phyloP scores from a whole-genome alignment of 164 flowering plant species.

The Echeveria elegans region DNA sequence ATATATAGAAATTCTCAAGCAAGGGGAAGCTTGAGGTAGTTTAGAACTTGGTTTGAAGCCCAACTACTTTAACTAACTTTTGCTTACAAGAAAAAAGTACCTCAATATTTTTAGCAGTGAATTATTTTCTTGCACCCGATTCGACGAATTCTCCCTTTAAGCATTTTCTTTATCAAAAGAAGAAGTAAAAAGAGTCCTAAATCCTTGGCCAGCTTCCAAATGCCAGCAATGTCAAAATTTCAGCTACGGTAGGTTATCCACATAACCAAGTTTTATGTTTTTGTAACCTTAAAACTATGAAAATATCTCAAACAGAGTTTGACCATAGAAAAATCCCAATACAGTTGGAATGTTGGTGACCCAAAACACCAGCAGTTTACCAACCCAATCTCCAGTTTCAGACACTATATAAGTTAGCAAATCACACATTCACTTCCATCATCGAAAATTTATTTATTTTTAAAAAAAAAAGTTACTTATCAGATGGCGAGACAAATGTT shows the following conservation, averaged over 20 bases:
- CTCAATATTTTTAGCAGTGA: too few relatives aligned
- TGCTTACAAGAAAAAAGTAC: background rate
- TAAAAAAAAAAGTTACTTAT: background rate
- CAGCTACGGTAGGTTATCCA: background rate
- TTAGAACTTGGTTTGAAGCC: conserved; percentile 46
- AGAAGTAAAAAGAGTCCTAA: background rate
- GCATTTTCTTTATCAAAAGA: too few relatives aligned
- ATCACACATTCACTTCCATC: background rate
- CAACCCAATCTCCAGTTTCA: background rate
- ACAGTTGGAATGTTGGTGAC: conserved; percentile 7
- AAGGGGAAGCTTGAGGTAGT: conserved; percentile 11
- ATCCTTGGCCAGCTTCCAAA: background rate
- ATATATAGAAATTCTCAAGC: conserved; percentile 19
- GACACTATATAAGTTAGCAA: background rate
- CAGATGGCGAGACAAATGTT: conserved; percentile 22
- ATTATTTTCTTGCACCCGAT: too few relatives aligned
- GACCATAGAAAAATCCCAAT: background rate
- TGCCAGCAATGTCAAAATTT: background rate
- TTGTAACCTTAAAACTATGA: background rate
- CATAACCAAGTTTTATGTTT: background rate
- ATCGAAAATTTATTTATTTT: background rate
- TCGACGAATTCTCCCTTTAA: too few relatives aligned
- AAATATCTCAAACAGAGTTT: background rate
- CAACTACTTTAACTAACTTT: conserved; percentile 53
- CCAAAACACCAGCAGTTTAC: background rate